These are phyloP conservation scores for Staphylotrichum longicolle DNA, from an alignment of 495 filamentous ascomycete genomes.

Conservation along the genomic window DNA sequence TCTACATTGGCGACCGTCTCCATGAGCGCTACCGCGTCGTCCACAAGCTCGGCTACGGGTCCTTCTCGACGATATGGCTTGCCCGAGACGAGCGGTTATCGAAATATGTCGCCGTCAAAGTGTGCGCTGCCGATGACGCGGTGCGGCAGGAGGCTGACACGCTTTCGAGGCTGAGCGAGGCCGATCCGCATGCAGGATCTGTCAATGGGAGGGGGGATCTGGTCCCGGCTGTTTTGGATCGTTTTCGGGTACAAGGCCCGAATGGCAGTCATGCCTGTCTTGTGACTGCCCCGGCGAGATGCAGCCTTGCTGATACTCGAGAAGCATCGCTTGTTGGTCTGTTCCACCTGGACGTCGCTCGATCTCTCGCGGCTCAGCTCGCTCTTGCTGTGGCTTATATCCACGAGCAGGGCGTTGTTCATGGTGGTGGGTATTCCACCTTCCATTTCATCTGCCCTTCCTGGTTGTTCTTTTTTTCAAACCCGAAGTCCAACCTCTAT, in stretches of 20 bases:
- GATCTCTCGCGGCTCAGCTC: slow-evolving; percentile 44
- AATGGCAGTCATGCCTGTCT: slow-evolving; percentile 47
- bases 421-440: slow-evolving; percentile 27
- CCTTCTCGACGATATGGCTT: slow-evolving; percentile 49
- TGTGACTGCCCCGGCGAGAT: slow-evolving; percentile 33
- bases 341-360: slow-evolving; percentile 44
- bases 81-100: slow-evolving; percentile 32
- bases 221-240: slow-evolving; percentile 41
- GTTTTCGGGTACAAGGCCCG: slow-evolving; percentile 42
- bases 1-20: slow-evolving; percentile 38
- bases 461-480: no score
- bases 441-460: neutral
- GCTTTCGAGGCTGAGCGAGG: slow-evolving; percentile 12
- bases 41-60: slow-evolving; percentile 45
- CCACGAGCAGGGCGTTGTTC: slow-evolving; percentile 39
- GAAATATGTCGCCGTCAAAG: slow-evolving; percentile 33
- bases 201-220: neutral
- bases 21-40: slow-evolving; percentile 39
- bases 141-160: slow-evolving; percentile 16
- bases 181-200: neutral
- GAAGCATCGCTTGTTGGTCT: slow-evolving; percentile 34
- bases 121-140: slow-evolving; percentile 21
- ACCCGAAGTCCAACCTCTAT: no score
- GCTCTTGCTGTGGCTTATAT: slow-evolving; percentile 34
- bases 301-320: slow-evolving; percentile 36